Conservation (phyloP, 176 grass and related monocot species). For the Hyparrhenia diplandra region DNA sequence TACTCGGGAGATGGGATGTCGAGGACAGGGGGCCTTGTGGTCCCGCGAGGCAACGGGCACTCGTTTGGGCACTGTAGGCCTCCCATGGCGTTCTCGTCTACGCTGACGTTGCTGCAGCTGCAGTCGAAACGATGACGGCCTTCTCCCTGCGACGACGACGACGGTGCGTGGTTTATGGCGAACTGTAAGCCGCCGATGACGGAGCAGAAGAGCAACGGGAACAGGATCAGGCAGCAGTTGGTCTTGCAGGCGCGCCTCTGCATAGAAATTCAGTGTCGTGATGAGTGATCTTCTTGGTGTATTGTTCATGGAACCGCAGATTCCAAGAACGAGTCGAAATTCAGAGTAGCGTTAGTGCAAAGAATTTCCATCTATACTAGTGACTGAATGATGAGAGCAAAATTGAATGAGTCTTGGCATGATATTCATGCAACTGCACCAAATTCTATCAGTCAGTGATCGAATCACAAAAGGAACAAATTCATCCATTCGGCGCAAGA, state of each 20-base stretch:
- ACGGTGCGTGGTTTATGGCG: neutral
- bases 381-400: neutral
- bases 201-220: constrained; percentile 44
- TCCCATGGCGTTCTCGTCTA: constrained; percentile 4
- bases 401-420: neutral
- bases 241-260: constrained; percentile 60
- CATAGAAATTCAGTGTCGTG: neutral
- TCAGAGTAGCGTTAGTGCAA: neutral
- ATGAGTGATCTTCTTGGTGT: neutral
- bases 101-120: constrained; percentile 1
- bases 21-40: constrained; percentile 31
- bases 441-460: neutral
- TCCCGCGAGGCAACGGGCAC: constrained; percentile 23
- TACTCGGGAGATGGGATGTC: neutral
- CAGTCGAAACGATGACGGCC: no score
- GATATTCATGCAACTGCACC: neutral
- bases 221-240: constrained; percentile 50
- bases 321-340: neutral
- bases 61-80: neutral
- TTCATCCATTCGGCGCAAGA: neutral
- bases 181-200: constrained; percentile 29
- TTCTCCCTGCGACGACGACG: neutral
- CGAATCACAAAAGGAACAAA: neutral
- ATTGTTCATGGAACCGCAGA: neutral
- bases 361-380: neutral